Evolutionary conservation across 768 basidiomycete genomes (phyloP).

Genomic region (Mycena rebaudengoi): DNA sequence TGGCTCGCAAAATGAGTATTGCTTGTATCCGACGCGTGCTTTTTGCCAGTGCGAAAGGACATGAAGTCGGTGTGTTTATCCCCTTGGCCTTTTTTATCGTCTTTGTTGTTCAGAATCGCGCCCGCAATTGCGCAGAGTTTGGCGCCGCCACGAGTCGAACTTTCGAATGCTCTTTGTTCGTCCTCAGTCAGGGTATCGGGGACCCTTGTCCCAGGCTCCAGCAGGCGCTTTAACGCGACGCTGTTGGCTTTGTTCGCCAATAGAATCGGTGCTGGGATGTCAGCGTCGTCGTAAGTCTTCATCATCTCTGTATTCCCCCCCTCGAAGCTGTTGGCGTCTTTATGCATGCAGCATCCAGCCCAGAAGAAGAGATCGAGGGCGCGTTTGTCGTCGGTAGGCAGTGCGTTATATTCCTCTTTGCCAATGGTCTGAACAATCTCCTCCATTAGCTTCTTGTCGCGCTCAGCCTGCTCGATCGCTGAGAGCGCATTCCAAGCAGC

Average conservation of each 20-base stretch:
- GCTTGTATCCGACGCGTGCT: neutral
- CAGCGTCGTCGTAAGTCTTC: constrained; percentile 30
- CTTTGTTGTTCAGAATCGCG: constrained; percentile 31
- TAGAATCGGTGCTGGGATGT: neutral
- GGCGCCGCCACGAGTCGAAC: constrained; percentile 26
- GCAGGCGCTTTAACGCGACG: neutral
- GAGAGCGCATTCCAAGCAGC: constrained; percentile 12
- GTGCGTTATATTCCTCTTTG: constrained; percentile 23
- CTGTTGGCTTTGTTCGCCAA: constrained; percentile 10
- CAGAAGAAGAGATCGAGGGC: constrained; percentile 39
- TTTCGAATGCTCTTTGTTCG: constrained; percentile 4
- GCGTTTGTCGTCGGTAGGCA: constrained; percentile 26
- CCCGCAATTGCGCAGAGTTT: constrained; percentile 28
- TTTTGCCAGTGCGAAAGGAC: neutral
- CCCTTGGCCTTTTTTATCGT: constrained; percentile 35
- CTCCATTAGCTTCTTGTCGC: constrained; percentile 24
- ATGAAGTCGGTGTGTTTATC: neutral
- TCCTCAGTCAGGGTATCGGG: neutral
- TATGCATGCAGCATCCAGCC: constrained; percentile 45
- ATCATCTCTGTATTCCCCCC: constrained; percentile 38
- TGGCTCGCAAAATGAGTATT: neutral
- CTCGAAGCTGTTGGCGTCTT: constrained; percentile 43
- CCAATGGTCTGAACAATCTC: constrained; percentile 29
- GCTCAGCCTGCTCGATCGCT: constrained; percentile 24
- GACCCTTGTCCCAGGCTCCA: neutral